Conservation (phyloP, 768 basidiomycete species). For the Neoboletus subvelutipes region DNA sequence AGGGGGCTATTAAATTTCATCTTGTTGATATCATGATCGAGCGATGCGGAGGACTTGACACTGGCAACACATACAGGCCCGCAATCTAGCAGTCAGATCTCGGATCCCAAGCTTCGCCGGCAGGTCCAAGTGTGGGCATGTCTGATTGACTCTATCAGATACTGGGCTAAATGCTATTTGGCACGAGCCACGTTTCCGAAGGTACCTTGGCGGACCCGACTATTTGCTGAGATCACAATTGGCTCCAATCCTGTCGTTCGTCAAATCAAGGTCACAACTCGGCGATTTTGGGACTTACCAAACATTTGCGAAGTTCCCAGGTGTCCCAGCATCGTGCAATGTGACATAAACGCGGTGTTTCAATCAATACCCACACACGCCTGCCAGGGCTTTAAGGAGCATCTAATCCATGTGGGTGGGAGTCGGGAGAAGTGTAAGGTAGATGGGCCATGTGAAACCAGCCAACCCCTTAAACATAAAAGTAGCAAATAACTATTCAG, state of each 20-base stretch:
- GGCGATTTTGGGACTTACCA: neutral
- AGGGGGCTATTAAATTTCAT: constrained; percentile 8
- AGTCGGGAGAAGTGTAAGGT: neutral
- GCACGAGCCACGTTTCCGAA: constrained; percentile 3
- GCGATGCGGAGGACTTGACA: neutral
- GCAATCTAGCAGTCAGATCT: neutral
- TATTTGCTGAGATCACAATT: neutral
- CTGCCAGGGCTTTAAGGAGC: neutral
- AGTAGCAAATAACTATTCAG: too few relatives aligned
- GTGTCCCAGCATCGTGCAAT: neutral
- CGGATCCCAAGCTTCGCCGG: neutral
- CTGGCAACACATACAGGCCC: neutral
- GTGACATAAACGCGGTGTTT: too few relatives aligned
- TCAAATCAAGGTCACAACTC: constrained; percentile 3
- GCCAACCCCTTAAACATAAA: too few relatives aligned
- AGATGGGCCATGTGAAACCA: too few relatives aligned
- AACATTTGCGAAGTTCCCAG: constrained; percentile 6
- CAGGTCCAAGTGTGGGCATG: neutral
- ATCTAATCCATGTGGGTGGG: neutral
- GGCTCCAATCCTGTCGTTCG: neutral
- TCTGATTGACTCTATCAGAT: constrained; percentile 1
- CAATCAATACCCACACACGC: too few relatives aligned
- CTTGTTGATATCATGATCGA: neutral
- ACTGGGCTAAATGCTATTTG: neutral
- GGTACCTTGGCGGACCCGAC: neutral